phyloP scores from a whole-genome alignment of 1,284 basidiomycete genomes.

The Grifola frondosa region DNA sequence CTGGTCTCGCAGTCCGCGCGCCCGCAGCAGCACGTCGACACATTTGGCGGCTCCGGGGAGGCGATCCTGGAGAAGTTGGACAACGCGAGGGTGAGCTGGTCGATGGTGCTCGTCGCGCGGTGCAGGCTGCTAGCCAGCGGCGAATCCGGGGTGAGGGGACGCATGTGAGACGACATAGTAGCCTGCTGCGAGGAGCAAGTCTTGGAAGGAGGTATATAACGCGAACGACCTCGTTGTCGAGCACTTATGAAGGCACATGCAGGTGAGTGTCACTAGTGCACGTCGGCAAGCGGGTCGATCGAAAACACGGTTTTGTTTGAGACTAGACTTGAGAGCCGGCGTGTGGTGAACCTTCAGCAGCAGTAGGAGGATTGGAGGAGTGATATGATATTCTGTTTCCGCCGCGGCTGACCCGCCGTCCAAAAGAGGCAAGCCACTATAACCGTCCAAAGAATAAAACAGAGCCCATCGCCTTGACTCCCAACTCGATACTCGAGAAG shows the following conservation, averaged over 20 bases:
- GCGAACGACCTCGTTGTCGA: conserved; percentile 5
- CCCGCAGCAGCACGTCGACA: conserved; percentile 64
- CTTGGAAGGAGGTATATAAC: conserved; percentile 8
- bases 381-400: too few species aligned
- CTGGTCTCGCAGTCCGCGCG: conserved; percentile 62
- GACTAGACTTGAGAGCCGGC: too few species aligned
- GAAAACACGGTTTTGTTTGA: too few species aligned
- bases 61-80: conserved; percentile 67
- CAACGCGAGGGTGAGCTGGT: conserved; percentile 73
- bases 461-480: too few species aligned
- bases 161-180: conserved; percentile 24
- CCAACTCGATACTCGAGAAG: too few species aligned
- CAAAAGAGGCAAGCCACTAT: too few species aligned
- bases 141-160: conserved; percentile 52
- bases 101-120: conserved; percentile 65
- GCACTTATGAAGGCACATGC: conserved; percentile 15
- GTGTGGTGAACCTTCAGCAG: too few species aligned
- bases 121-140: conserved; percentile 55
- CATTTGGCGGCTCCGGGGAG: conserved; percentile 59
- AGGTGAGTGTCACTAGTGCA: too few species aligned
- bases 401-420: too few species aligned
- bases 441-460: too few species aligned
- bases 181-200: conserved; percentile 18
- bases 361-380: too few species aligned
- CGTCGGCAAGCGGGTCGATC: too few species aligned